These are phyloP conservation scores for Penicillium fimorum DNA, from an alignment of 495 filamentous ascomycete species.

Conservation along the genomic window DNA sequence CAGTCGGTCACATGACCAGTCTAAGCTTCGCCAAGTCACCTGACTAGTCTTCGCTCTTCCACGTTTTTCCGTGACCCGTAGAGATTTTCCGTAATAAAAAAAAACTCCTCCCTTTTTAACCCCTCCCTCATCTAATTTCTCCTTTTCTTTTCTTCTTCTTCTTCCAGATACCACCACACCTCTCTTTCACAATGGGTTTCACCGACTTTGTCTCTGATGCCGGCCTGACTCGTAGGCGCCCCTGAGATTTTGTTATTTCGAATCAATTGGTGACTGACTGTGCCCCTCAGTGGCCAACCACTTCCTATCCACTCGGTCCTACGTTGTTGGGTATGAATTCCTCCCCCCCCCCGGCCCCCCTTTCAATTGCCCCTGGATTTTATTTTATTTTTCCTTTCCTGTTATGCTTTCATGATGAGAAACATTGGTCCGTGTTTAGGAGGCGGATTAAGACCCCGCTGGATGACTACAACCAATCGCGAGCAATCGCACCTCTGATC, in stretches of 20 bases:
- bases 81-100: conserved; percentile 36
- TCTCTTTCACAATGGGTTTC: conserved; percentile 80
- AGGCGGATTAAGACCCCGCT: conserved; percentile 97
- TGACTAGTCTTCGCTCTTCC: conserved; percentile 16
- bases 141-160: conserved; percentile 22
- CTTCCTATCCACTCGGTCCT: conserved; percentile 87
- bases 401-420: conserved; percentile 69
- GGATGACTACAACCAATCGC: conserved; percentile 79
- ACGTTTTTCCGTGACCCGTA: conserved; percentile 12
- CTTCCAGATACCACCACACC: conserved; percentile 21
- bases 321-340: conserved; percentile 80
- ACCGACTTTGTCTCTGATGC: conserved; percentile 84
- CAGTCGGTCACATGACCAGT: conserved; percentile 32
- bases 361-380: conserved; percentile 11
- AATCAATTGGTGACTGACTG: conserved; percentile 34
- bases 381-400: conserved; percentile 11
- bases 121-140: conserved; percentile 25
- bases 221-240: conserved; percentile 75
- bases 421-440: conserved; percentile 98
- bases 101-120: conserved; percentile 30
- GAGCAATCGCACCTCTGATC: conserved; percentile 83
- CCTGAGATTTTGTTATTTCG: conserved; percentile 25
- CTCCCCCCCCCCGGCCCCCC: conserved; percentile 13
- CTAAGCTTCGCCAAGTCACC: conserved; percentile 22
- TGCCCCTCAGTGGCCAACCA: conserved; percentile 77